Percentiles rank a stretch among this genome's conserved stretches.
phyloP scores from a whole-genome alignment of 371 early-diverging fungal genomes.

The Batkoa obscura region DNA sequence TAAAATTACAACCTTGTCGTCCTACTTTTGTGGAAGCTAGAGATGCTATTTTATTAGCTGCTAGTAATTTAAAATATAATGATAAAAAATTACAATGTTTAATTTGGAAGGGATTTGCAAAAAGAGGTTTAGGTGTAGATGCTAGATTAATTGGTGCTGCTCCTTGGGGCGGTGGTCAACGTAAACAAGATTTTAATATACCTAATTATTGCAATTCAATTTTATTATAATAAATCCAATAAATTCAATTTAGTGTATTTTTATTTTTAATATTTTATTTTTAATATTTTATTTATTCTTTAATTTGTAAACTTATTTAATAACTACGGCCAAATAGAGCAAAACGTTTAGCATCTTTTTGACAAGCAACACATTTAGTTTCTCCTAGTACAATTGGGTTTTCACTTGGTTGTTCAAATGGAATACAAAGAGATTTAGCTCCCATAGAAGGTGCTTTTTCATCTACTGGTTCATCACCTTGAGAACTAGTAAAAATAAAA shows the following conservation, averaged over 20 bases:
- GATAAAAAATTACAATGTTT: slow-evolving; percentile 60
- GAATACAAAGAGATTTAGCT: slow-evolving; percentile 99
- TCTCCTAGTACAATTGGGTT: slow-evolving; percentile 50
- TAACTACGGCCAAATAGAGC: slow-evolving; percentile 87
- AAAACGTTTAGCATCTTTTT: slow-evolving; percentile 57
- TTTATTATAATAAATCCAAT: too few species aligned
- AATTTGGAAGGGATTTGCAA: slow-evolving; percentile 82
- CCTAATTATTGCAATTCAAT: too few species aligned
- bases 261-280: too few species aligned
- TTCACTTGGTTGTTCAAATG: slow-evolving; percentile 76
- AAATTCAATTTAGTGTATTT: too few species aligned
- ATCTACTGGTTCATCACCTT: slow-evolving; percentile 64
- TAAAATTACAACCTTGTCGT: slow-evolving; percentile 84
- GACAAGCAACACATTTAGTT: slow-evolving; percentile 74
- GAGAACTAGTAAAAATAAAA: slow-evolving; percentile 35
- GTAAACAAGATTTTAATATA: slow-evolving; percentile 7
- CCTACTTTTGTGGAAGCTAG: slow-evolving; percentile 82
- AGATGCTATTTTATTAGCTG: slow-evolving; percentile 82
- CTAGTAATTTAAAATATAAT: slow-evolving; percentile 34
- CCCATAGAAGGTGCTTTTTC: slow-evolving; percentile 97
- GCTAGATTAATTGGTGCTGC: slow-evolving; percentile 39
- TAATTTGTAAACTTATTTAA: slow-evolving; percentile 74
- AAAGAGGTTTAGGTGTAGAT: slow-evolving; percentile 68
- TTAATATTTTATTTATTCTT: slow-evolving; percentile 15
- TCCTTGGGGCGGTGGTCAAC: slow-evolving; percentile 37